Evolutionary conservation across 2,329 filamentous ascomycete species (phyloP), one percentile per base, ranked within the genome.

Genomic region (Myotisia sp.): DNA sequence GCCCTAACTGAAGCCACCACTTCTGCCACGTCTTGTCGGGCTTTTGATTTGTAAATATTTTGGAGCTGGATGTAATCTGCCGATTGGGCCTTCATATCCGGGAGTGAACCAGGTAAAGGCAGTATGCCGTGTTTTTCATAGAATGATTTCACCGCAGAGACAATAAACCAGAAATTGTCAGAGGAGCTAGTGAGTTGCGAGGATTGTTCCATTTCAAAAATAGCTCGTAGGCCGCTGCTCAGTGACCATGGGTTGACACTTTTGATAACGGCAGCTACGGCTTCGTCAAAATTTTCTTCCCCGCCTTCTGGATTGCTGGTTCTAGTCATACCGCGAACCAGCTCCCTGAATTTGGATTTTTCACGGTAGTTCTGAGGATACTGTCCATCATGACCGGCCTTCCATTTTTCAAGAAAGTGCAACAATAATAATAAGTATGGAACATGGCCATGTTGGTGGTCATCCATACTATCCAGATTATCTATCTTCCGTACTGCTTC

Each of bases 261-360:
- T 56, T 92, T 92, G 48, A 95, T 66, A 1, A 95, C 85, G 4
- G 86, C 84, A 9, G 74, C 76, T 29, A 77, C 75, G 3, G 90
- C 92, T 58, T 98, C 90, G 40, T 94, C 84, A 50, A 85, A 98
- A 55, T 98, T 98, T 61, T 98, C 90, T 52, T 98, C 90, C 37
- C 80, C 82, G 29, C 85, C 86, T 54, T 92, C 85, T 0, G 83
- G 56, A 38, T 75, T 92, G 45, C 78, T 63, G 33, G 64, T 80
- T 46, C 85, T 73, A 46, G 79, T 71, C 2, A 70, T 74, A 4
- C 67, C 64, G 7, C 74, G 65, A 1, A 98, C 73, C 8, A 77
- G 58, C 18, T 76, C 70, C 37, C 81, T 70, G 53, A 98, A 95
- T 9, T 76, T 76, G 5, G 68, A 76, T 63, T 98, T 98, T 43